Percentiles rank a stretch among this genome's conserved stretches.
Conservation (phyloP, 352 stramenopile genomes). For the Globisporangium nagaii region DNA sequence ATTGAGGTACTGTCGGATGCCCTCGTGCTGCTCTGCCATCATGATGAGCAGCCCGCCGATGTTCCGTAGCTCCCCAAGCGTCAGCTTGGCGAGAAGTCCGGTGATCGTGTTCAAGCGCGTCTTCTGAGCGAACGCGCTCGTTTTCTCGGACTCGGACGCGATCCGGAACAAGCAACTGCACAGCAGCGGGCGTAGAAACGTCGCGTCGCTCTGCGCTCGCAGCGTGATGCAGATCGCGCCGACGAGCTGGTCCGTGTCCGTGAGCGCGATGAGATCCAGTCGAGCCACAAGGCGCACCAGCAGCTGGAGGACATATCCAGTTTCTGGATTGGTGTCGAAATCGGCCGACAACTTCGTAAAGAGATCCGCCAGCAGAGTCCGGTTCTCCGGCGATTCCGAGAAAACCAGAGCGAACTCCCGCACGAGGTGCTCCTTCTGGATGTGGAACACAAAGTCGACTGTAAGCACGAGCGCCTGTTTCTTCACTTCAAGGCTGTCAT, state of each 20-base stretch:
- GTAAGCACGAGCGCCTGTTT: slow-evolving; percentile 10
- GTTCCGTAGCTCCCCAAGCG: slow-evolving; percentile 6
- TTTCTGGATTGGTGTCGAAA: slow-evolving; percentile 8
- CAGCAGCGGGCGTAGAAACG: slow-evolving; percentile 24
- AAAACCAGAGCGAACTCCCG: slow-evolving; percentile 7
- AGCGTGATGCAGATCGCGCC: slow-evolving; percentile 22
- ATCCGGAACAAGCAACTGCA: slow-evolving; percentile 9
- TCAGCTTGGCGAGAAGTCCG: slow-evolving; percentile 1
- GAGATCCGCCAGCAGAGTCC: slow-evolving; percentile 5
- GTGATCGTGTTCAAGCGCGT: slow-evolving; percentile 7
- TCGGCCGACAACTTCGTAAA: background rate
- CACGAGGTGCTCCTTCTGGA: slow-evolving; percentile 1
- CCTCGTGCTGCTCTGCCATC: slow-evolving; percentile 6
- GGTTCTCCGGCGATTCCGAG: slow-evolving; percentile 3
- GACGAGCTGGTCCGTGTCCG: slow-evolving; percentile 21
- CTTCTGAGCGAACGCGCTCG: background rate
- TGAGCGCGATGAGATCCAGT: slow-evolving; percentile 21
- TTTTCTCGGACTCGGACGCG: background rate
- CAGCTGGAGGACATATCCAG: slow-evolving; percentile 20
- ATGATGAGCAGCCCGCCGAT: slow-evolving; percentile 1
- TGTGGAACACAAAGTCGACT: slow-evolving; percentile 10
- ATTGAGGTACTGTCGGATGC: slow-evolving; percentile 5
- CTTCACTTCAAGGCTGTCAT: slow-evolving; percentile 7
- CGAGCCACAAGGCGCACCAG: slow-evolving; percentile 23
- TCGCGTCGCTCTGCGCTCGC: slow-evolving; percentile 18